Evolutionary conservation across 2,329 filamentous ascomycete genomes (phyloP), one percentile per base, ranked within the genome.

Genomic region (Cadophora sp.): DNA sequence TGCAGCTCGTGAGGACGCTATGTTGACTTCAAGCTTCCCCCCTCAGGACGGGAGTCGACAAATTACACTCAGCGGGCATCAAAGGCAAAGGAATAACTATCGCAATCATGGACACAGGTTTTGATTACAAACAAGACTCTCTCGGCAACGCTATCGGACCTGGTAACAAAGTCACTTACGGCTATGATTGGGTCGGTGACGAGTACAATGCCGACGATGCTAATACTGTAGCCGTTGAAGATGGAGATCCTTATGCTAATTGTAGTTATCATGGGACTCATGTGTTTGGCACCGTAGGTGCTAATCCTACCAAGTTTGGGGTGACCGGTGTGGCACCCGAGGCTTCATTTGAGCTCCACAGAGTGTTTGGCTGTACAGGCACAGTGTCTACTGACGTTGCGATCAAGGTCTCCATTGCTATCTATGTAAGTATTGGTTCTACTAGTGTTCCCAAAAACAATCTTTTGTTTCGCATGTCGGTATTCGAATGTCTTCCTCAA

Each of bases 101-200:
- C 24, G 83, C 77, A 5, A 74, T 84, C 29, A 46, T 72, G 29
- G 72, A 74, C 64, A 79, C 76, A 22, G 81, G 81, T 8, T 77
- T 89, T 59, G 89, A 91, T 75, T 91, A 90, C 74, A 83, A 79
- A 0, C 88, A 91, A 73, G 86, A 87, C 1, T 86, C 86, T 29
- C 83, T 91, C 0, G 89, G 89, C 37, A 87, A 87, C 58, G 88
- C 88, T 73, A 90, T 90, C 74, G 89, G 89, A 1, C 74, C 81
- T 0, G 86, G 83, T 16, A 89, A 85, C 71, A 80, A 89, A 50
- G 85, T 91, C 22, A 80, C 82, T 3, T 85, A 83, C 66, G 89
- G 89, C 24, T 81, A 81, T 37, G 87, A 89, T 69, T 80, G 89
- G 53, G 84, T 89, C n/a, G 84, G 89, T 55, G 86, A 90, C 64